phyloP scores from a whole-genome alignment of 352 stramenopile species.

The Phytophthora nicotianae region DNA sequence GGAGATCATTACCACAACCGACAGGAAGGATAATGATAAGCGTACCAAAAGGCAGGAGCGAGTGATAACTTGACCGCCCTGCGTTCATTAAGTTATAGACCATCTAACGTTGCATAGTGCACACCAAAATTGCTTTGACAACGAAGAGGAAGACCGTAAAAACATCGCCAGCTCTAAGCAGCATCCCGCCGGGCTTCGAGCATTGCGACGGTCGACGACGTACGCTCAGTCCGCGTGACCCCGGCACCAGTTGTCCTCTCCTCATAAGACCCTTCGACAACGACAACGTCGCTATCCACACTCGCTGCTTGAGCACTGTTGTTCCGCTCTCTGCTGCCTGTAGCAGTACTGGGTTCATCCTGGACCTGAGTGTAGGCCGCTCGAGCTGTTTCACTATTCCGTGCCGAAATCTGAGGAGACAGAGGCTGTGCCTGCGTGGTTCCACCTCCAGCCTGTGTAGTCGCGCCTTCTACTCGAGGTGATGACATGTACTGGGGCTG shows the following conservation, averaged over 20 bases:
- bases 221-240: constrained; percentile 8
- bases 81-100: constrained; percentile 34
- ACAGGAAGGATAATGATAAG: too few species aligned
- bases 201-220: constrained; percentile 24
- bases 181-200: constrained; percentile 26
- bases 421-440: constrained; percentile 6
- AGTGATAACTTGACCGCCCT: neutral
- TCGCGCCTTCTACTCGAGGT: constrained; percentile 18
- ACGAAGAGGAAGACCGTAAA: constrained; percentile 5
- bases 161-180: constrained; percentile 10
- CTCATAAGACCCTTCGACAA: constrained; percentile 27
- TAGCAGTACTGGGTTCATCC: constrained; percentile 2
- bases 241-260: constrained; percentile 17
- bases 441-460: constrained; percentile 1
- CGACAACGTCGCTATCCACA: constrained; percentile 19
- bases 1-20: too few species aligned
- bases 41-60: too few species aligned
- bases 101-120: constrained; percentile 8
- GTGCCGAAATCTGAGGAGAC: constrained; percentile 10
- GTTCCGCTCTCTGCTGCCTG: constrained; percentile 8
- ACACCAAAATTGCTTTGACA: constrained; percentile 17
- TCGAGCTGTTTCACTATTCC: constrained; percentile 18
- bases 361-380: constrained; percentile 24
- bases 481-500: constrained; percentile 33
- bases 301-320: constrained; percentile 11